Percentiles rank a stretch among this genome's conserved stretches.
These are phyloP conservation scores for Ophiostoma fasciatum DNA, from an alignment of 2,329 filamentous ascomycete species.

Conservation along the genomic window DNA sequence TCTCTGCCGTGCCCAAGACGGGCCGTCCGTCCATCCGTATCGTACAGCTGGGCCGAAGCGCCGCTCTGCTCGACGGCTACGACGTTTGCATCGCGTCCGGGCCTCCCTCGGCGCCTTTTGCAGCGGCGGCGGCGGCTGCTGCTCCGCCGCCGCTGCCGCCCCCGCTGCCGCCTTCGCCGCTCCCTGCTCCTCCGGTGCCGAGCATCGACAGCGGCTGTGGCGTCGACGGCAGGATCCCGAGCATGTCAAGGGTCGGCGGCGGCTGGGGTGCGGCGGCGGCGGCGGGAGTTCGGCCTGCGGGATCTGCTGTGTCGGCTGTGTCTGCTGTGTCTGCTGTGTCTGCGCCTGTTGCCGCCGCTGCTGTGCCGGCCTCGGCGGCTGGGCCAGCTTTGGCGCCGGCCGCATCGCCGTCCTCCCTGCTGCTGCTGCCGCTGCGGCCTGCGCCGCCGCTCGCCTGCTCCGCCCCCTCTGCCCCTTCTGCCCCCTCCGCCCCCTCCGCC, in stretches of 20 bases:
- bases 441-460: too few relatives aligned
- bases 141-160: neutral
- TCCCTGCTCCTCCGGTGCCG: too few relatives aligned
- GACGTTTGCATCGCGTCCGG: slow-evolving; percentile 7
- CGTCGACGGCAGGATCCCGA: slow-evolving; percentile 10
- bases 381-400: too few relatives aligned
- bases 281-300: too few relatives aligned
- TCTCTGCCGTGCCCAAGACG: too few relatives aligned
- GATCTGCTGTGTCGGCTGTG: too few relatives aligned
- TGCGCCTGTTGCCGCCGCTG: neutral
- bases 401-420: neutral
- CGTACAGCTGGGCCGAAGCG: too few relatives aligned
- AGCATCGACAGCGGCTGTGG: slow-evolving; percentile 6
- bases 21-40: too few relatives aligned
- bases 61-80: neutral
- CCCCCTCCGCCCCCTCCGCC: slow-evolving; percentile 13
- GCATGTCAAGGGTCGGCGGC: slow-evolving; percentile 8
- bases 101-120: neutral
- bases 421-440: neutral
- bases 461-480: neutral
- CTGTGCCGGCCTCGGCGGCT: neutral
- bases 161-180: neutral
- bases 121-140: neutral
- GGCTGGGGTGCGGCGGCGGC: too few relatives aligned
- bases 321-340: too few relatives aligned